Base-by-base conservation (phyloP, 352 stramenopile genomes). In the Thalassiosira livingstoniorum region DNA sequence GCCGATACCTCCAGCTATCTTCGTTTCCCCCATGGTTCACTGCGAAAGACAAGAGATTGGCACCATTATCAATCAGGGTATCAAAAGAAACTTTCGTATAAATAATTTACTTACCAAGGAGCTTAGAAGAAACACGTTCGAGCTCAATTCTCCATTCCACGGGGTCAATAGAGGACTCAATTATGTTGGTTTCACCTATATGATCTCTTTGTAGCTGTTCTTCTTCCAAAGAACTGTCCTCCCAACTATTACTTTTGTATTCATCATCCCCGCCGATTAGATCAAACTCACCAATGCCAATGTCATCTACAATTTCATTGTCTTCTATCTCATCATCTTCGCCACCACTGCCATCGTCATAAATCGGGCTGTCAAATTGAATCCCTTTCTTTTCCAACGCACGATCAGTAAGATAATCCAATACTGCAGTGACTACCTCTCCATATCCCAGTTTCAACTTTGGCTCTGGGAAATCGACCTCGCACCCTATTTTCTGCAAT, bases 101-200 rank as follows among this genome's bases (percentile, higher is more conserved):
- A 25, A 65, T 62, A 37, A 25, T 21, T 34, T 5, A 42, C 57
- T 61, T 54, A 78, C 69, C 69, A 64, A 63, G 66, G 27, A 84
- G 77, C 58, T 42, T 83, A 11, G 87, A 89, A 18, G 64, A 82
- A 11, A 95, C 90, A 55, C 91, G 67, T 74, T 95, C 88, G 7
- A 95, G 75, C 64, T 95, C 92, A 13, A 75, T 78, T 31, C 83
- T 75, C 91, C 91, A 95, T 39, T 81, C 72, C 32, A 93, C 68
- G 18, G 76, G 89, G 68, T 91, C 86, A 29, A 92, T 70, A 32
- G 69, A 66, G 3, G 55, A 74, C 42, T 90, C 61, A 27, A 93
- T 60, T 42, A 89, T 86, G 31, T 89, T 58, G 4, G n/a, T n/a
- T 29, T 58, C 39, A 15, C 15, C 7, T 7, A 47, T 10, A 58